phyloP scores from a whole-genome alignment of 805 yeast species.

The Candida maesae region DNA sequence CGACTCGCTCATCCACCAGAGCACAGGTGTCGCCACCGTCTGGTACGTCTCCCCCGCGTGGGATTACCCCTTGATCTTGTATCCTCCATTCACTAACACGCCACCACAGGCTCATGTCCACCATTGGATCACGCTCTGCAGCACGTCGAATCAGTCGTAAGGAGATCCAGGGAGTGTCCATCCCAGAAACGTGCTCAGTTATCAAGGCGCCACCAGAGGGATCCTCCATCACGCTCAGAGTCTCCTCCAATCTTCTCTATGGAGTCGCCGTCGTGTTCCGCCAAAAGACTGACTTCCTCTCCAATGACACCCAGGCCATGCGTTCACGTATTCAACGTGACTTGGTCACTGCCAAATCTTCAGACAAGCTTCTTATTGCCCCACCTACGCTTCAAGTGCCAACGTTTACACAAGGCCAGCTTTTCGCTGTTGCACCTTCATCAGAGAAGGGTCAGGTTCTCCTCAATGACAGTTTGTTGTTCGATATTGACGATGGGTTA shows the following conservation, averaged over 20 bases:
- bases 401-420: background rate
- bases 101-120: slow-evolving; percentile 33
- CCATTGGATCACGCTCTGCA: slow-evolving; percentile 35
- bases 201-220: slow-evolving; percentile 23
- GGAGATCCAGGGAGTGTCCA: slow-evolving; percentile 35
- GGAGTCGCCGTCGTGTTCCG: slow-evolving; percentile 46
- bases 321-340: slow-evolving; percentile 26
- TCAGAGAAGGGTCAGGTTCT: slow-evolving; percentile 14
- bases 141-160: slow-evolving; percentile 29
- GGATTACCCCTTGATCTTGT: background rate
- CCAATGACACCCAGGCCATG: slow-evolving; percentile 23
- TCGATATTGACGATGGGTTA: slow-evolving; percentile 31
- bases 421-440: background rate
- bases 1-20: slow-evolving; percentile 22
- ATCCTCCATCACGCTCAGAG: slow-evolving; percentile 27
- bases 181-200: slow-evolving; percentile 39
- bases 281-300: slow-evolving; percentile 45
- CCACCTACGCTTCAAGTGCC: slow-evolving; percentile 10
- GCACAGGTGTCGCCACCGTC: slow-evolving; percentile 29
- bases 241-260: slow-evolving; percentile 39
- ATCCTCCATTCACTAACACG: too few relatives aligned
- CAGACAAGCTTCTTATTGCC: slow-evolving; percentile 7
- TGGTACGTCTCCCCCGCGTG: slow-evolving; percentile 19
- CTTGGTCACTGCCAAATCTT: slow-evolving; percentile 7
- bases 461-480: slow-evolving; percentile 36